These are phyloP conservation scores for Fistulinella cinereoalba DNA, from an alignment of 1,284 basidiomycete genomes.

Conservation along the genomic window DNA sequence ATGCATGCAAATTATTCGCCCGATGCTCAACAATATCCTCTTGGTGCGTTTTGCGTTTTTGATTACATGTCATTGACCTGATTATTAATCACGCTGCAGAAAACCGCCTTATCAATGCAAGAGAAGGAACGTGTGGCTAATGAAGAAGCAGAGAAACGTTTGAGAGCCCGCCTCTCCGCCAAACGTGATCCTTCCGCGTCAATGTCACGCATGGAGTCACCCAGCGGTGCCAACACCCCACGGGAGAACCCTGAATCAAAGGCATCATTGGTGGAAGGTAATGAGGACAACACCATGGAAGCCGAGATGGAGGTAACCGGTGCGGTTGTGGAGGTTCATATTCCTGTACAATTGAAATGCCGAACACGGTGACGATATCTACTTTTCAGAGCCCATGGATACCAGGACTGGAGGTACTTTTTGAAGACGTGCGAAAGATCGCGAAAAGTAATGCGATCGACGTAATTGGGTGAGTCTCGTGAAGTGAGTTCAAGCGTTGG, in stretches of 20 bases:
- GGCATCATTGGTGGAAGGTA: constrained; percentile 29
- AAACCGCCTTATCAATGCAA: constrained; percentile 54
- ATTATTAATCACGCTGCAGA: constrained; percentile 36
- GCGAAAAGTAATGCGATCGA: constrained; percentile 63
- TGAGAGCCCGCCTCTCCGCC: constrained; percentile 72
- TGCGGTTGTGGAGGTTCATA: constrained; percentile 22
- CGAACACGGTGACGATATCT: constrained; percentile 10
- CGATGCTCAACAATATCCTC: constrained; percentile 67
- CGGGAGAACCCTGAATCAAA: constrained; percentile 39
- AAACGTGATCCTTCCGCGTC: constrained; percentile 63
- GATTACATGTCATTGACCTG: background rate
- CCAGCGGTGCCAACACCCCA: constrained; percentile 41
- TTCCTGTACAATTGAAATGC: constrained; percentile 1
- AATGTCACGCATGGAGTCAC: constrained; percentile 60
- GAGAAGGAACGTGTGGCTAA: constrained; percentile 64
- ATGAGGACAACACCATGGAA: constrained; percentile 57
- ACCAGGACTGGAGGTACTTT: constrained; percentile 63
- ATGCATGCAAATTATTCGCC: constrained; percentile 89
- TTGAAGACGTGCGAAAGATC: constrained; percentile 67
- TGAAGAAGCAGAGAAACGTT: constrained; percentile 71
- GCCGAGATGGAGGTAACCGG: constrained; percentile 31
- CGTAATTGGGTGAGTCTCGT: constrained; percentile 62
- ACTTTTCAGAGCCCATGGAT: constrained; percentile 67
- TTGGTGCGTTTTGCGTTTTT: constrained; percentile 52
- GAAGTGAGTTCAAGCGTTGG: constrained; percentile 1